phyloP scores from a whole-genome alignment of 495 filamentous ascomycete species.

The Terfezia claveryi region DNA sequence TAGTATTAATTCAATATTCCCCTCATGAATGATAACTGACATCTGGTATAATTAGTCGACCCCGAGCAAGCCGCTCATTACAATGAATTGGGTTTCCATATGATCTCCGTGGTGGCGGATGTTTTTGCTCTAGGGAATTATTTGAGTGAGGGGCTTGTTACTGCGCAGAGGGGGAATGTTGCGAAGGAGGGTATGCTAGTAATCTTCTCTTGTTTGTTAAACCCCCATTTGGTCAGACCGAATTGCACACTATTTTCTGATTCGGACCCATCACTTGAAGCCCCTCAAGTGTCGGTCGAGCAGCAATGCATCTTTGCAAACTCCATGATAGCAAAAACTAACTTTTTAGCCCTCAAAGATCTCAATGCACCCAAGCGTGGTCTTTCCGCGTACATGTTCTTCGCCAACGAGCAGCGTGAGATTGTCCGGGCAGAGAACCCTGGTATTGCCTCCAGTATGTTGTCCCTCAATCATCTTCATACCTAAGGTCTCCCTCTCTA shows the following conservation, averaged over 20 bases:
- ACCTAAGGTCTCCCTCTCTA: not conserved
- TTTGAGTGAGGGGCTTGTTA: not conserved
- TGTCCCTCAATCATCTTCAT: not conserved
- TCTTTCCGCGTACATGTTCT: constrained; percentile 99
- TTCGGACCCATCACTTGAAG: too few relatives aligned
- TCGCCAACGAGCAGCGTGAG: constrained; percentile 96
- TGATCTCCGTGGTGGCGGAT: constrained; percentile 47
- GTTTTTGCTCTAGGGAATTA: constrained; percentile 2
- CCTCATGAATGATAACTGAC: not conserved
- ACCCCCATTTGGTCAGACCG: too few relatives aligned
- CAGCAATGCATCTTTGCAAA: constrained; percentile 2
- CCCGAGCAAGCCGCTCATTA: constrained; percentile 41
- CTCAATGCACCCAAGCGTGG: constrained; percentile 98
- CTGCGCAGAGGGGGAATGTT: not conserved
- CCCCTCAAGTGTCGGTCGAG: not conserved
- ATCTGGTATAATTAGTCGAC: constrained; percentile 18
- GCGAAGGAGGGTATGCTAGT: constrained; percentile 52
- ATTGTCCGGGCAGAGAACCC: constrained; percentile 97
- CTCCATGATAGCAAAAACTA: too few relatives aligned
- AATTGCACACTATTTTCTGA: too few relatives aligned
- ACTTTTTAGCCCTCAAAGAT: constrained; percentile 31
- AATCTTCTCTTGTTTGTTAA: constrained; percentile 1
- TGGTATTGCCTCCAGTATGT: constrained; percentile 82
- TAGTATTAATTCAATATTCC: not conserved
- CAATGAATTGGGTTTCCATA: constrained; percentile 50